phyloP scores from a whole-genome alignment of 1,284 basidiomycete species.

The Neonothopanus nambi region DNA sequence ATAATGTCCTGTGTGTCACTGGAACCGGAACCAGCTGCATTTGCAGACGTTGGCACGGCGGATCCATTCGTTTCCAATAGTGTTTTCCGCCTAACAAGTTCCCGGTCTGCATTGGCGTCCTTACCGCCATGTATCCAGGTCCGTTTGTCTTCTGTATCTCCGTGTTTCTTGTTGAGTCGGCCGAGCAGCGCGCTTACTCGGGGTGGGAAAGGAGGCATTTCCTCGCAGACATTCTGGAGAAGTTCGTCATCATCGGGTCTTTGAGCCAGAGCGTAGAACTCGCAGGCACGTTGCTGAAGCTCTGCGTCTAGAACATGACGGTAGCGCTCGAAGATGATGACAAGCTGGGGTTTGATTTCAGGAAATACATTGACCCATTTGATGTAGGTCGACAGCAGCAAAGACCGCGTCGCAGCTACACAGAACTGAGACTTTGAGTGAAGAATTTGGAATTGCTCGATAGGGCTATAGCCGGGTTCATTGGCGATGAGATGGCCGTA shows the following conservation, averaged over 20 bases:
- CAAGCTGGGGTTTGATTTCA: constrained; percentile 92
- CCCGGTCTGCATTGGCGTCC: constrained; percentile 83
- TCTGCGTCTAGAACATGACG: constrained; percentile 97
- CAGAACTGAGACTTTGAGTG: constrained; percentile 97
- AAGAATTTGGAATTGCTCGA: constrained; percentile 92
- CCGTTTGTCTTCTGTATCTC: constrained; percentile 89
- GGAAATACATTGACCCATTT: constrained; percentile 99
- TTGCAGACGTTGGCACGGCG: constrained; percentile 20
- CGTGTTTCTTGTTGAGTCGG: constrained; percentile 85
- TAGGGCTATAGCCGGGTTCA: constrained; percentile 88
- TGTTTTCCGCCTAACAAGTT: constrained; percentile 47
- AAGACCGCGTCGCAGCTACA: constrained; percentile 87
- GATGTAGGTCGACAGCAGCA: constrained; percentile 95
- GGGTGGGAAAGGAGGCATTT: constrained; percentile 98
- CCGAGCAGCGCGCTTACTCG: constrained; percentile 88
- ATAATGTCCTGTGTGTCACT: constrained; percentile 69
- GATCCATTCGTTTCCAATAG: constrained; percentile 34
- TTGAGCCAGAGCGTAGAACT: constrained; percentile 86
- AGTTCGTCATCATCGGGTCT: constrained; percentile 88
- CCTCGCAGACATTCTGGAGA: constrained; percentile 93
- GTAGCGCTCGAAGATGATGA: constrained; percentile 97
- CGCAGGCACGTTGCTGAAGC: constrained; percentile 97
- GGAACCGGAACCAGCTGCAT: constrained; percentile 25
- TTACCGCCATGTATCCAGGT: constrained; percentile 96
- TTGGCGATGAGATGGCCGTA: constrained; percentile 97